Evolutionary conservation across 441 rosid species (phyloP).

Genomic region (Populus hybrid): DNA sequence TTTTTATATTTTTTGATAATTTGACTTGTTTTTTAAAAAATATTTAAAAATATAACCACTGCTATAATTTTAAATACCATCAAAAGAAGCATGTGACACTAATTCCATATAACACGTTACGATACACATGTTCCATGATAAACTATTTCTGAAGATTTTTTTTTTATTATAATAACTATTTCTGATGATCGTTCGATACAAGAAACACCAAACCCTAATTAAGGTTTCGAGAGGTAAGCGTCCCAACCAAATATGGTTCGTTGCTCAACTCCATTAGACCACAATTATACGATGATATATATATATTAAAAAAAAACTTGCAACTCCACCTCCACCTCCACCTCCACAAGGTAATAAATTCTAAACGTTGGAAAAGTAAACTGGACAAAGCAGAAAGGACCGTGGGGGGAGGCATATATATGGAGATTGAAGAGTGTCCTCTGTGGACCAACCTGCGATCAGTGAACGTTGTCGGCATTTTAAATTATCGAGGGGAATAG

Average conservation of each 20-base stretch:
- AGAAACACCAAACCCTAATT: conserved; percentile 20
- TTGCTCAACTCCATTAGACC: too few species aligned
- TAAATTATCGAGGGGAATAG: too few species aligned
- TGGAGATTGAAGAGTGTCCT: conserved; percentile 22
- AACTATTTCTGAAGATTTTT: background rate
- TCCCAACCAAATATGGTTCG: background rate
- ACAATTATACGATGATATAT: too few species aligned
- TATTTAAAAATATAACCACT: too few species aligned
- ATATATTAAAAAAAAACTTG: too few species aligned
- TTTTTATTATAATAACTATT: too few species aligned
- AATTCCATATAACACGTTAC: background rate
- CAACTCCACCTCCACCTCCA: too few species aligned
- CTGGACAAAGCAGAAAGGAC: background rate
- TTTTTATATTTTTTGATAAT: too few species aligned
- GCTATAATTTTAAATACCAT: too few species aligned
- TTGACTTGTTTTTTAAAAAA: too few species aligned
- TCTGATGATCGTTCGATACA: conserved; percentile 8
- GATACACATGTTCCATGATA: background rate
- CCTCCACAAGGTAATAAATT: too few species aligned
- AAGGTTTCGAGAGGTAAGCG: conserved; percentile 2
- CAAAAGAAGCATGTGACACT: background rate
- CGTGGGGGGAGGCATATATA: background rate
- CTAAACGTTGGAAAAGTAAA: background rate
- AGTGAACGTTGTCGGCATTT: conserved; percentile 31
- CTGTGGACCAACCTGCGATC: conserved; percentile 25